Conservation (phyloP, 148 eudicot species). For the Spergularia marina region DNA sequence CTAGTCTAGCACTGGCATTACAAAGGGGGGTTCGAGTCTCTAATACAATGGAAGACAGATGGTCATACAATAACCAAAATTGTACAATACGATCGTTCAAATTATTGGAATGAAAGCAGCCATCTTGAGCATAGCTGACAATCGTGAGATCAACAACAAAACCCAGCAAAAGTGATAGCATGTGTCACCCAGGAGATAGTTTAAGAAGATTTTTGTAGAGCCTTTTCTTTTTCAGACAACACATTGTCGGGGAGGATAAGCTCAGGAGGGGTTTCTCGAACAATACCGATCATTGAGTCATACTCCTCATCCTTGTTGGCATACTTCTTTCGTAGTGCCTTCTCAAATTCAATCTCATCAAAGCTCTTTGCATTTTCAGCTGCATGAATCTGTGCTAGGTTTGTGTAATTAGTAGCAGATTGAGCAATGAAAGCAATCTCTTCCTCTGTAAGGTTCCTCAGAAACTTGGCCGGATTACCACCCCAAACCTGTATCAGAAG, state of each 20-base stretch:
- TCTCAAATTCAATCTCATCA: slow-evolving; percentile 80
- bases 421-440: slow-evolving; percentile 80
- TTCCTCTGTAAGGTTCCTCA: slow-evolving; percentile 86
- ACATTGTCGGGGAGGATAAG: slow-evolving; percentile 41
- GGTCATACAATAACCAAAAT: slow-evolving; percentile 27
- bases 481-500: slow-evolving; percentile 44
- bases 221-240: slow-evolving; percentile 27
- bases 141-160: slow-evolving; percentile 24
- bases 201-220: slow-evolving; percentile 44
- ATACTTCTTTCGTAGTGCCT: slow-evolving; percentile 75
- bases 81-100: slow-evolving; percentile 18
- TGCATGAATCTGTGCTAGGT: slow-evolving; percentile 79
- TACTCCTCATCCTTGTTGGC: slow-evolving; percentile 72
- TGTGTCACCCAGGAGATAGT: slow-evolving; percentile 4
- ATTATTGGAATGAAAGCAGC: slow-evolving; percentile 34
- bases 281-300: slow-evolving; percentile 67
- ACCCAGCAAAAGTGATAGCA: slow-evolving; percentile 15
- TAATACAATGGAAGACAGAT: slow-evolving; percentile 13
- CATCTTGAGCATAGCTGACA: slow-evolving; percentile 28
- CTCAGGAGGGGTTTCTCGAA: slow-evolving; percentile 70
- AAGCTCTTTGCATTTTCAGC: slow-evolving; percentile 82
- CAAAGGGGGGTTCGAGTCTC: slow-evolving; percentile 9
- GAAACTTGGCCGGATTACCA: slow-evolving; percentile 88
- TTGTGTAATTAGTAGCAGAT: slow-evolving; percentile 69
- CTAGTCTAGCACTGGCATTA: slow-evolving; percentile 22